phyloP scores from a whole-genome alignment of 2,329 filamentous ascomycete species.

The Fusarium burgessii region DNA sequence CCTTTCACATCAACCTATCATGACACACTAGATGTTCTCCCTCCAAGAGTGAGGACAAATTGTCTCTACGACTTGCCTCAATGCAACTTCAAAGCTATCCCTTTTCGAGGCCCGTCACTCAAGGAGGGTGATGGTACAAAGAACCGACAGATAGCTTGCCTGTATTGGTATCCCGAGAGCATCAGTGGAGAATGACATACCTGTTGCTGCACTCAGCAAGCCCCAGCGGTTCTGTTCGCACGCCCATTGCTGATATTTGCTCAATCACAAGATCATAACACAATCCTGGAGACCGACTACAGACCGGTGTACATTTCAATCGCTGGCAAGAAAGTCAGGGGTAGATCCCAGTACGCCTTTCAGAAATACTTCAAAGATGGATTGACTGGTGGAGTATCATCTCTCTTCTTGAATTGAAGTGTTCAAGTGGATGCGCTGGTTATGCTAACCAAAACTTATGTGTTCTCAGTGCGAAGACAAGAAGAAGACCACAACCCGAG shows the following conservation, averaged over 20 bases:
- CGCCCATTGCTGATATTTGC: not conserved
- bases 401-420: slow-evolving; percentile 9
- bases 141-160: slow-evolving; percentile 2
- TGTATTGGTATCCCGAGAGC: slow-evolving; percentile 25
- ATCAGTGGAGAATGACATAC: slow-evolving; percentile 4
- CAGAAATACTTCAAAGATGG: slow-evolving; percentile 4
- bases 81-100: not conserved
- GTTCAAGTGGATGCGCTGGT: slow-evolving; percentile 10
- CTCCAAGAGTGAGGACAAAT: not conserved
- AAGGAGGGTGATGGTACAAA: not conserved
- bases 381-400: not conserved
- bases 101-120: not conserved
- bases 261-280: not conserved
- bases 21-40: not conserved
- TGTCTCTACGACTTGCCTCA: not conserved
- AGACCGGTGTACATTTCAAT: not conserved
- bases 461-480: slow-evolving; percentile 24
- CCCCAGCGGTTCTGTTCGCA: slow-evolving; percentile 9
- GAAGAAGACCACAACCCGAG: slow-evolving; percentile 2
- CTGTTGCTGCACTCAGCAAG: slow-evolving; percentile 4
- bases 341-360: slow-evolving; percentile 10
- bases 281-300: not conserved
- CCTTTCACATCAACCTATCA: not conserved
- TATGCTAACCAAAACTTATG: slow-evolving; percentile 35
- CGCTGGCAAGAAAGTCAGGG: slow-evolving; percentile 11